phyloP scores from a whole-genome alignment of 345 rosid species.

The Linum lewisii region DNA sequence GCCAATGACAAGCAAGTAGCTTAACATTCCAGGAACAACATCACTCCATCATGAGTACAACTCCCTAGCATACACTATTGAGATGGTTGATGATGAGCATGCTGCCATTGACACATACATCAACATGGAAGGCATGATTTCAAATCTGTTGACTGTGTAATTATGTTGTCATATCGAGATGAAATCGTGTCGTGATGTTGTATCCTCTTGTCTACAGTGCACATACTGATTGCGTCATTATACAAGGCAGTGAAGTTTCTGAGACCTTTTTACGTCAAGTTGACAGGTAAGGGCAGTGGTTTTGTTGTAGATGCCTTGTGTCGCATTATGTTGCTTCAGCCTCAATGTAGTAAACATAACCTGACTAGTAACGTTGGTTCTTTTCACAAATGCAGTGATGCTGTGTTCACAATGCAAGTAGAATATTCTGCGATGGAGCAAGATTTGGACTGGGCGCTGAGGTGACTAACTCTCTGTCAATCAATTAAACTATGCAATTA shows the following conservation, averaged over 20 bases:
- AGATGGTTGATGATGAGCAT: slow-evolving; percentile 76
- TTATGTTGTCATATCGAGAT: neutral
- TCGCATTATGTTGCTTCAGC: neutral
- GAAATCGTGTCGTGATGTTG: neutral
- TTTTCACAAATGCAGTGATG: slow-evolving; percentile 48
- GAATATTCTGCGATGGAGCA: slow-evolving; percentile 95
- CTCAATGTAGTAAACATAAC: neutral
- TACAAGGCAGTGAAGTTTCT: slow-evolving; percentile 64
- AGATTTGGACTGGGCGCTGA: slow-evolving; percentile 98
- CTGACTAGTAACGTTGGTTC: slow-evolving; percentile 2
- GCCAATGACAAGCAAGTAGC: slow-evolving; percentile 50
- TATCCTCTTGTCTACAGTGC: slow-evolving; percentile 44
- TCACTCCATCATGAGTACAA: slow-evolving; percentile 77
- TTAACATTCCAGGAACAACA: slow-evolving; percentile 48
- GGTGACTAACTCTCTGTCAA: slow-evolving; percentile 25
- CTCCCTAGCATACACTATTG: slow-evolving; percentile 75
- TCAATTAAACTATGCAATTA: too few relatives aligned
- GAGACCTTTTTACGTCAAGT: slow-evolving; percentile 71
- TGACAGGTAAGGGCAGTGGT: slow-evolving; percentile 46
- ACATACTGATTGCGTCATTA: slow-evolving; percentile 84
- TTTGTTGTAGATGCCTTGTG: neutral
- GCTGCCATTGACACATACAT: slow-evolving; percentile 83
- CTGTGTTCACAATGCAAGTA: slow-evolving; percentile 98
- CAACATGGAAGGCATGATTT: slow-evolving; percentile 68
- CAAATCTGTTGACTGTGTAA: neutral